Evolutionary conservation across 257 asterid genomes (phyloP).

Genomic region (Solanum sitiens): DNA sequence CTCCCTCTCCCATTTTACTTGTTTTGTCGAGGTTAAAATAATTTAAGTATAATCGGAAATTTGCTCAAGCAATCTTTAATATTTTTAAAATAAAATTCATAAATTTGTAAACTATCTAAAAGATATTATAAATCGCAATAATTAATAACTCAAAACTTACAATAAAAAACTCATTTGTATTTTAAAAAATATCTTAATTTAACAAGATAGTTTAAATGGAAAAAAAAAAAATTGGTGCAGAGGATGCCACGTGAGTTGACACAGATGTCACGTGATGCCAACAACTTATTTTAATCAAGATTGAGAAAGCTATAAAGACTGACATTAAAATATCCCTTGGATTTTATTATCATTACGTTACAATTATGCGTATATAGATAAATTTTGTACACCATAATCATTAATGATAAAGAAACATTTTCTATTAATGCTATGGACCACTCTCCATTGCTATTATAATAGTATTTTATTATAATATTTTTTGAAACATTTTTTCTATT

Average conservation of each 20-base stretch:
- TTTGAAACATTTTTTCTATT: too few species aligned
- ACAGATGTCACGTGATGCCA: not conserved
- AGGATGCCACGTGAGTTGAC: not conserved
- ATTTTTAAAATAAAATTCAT: too few species aligned
- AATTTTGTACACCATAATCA: not conserved
- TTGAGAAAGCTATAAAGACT: not conserved
- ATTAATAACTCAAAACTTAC: too few species aligned
- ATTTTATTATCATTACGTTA: not conserved
- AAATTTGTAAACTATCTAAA: rapidly evolving
- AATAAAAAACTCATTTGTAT: too few species aligned
- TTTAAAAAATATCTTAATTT: too few species aligned
- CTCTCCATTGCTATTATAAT: not conserved
- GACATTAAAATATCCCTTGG: not conserved
- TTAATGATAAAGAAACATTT: too few species aligned
- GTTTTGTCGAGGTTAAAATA: too few species aligned
- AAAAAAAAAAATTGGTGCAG: not conserved
- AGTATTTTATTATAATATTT: too few species aligned
- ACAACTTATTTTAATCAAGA: not conserved
- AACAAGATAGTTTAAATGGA: not conserved
- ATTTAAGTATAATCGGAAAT: too few species aligned
- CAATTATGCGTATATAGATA: not conserved
- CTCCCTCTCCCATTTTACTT: too few species aligned
- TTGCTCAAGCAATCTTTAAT: rapidly evolving
- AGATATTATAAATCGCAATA: too few species aligned
- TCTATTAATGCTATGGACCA: not conserved